A percentile compares a stretch with the other conserved stretches of the same genome.
These are phyloP conservation scores for Cerrena zonata DNA, from an alignment of 1,284 basidiomycete species.

Conservation along the genomic window DNA sequence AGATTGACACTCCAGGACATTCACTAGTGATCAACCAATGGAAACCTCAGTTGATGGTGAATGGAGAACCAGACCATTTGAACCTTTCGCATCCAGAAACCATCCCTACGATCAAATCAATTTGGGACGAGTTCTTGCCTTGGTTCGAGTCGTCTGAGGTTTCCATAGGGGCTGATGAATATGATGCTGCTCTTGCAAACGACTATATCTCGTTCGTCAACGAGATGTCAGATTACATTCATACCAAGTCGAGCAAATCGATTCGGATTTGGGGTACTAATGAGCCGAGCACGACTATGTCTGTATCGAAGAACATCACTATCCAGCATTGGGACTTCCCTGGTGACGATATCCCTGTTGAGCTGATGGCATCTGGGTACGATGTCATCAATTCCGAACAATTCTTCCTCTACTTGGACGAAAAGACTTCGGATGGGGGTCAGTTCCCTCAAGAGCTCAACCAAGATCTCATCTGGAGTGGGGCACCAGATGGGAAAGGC, in stretches of 20 bases:
- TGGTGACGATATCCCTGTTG: constrained; percentile 26
- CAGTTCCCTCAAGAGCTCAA: constrained; percentile 25
- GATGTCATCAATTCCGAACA: constrained; percentile 30
- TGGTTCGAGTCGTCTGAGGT: constrained; percentile 27
- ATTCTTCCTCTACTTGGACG: constrained; percentile 30
- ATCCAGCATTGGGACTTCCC: constrained; percentile 37
- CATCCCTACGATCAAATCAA: constrained; percentile 25
- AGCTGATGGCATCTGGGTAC: constrained; percentile 25
- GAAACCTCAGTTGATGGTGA: constrained; percentile 34
- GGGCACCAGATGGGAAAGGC: constrained; percentile 22
- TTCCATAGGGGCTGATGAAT: constrained; percentile 32
- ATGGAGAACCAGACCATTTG: constrained; percentile 26
- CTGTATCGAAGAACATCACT: constrained; percentile 27
- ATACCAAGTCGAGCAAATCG: constrained; percentile 19
- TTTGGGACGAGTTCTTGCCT: constrained; percentile 31
- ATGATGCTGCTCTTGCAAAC: constrained; percentile 27
- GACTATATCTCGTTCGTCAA: constrained; percentile 32
- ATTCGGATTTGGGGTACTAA: constrained; percentile 32
- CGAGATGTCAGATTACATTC: constrained; percentile 26
- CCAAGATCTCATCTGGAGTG: constrained; percentile 25
- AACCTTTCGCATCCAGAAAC: constrained; percentile 30
- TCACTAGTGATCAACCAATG: constrained; percentile 35
- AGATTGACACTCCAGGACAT: constrained; percentile 35
- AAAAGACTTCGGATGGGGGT: constrained; percentile 25
- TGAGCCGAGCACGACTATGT: constrained; percentile 26